Evolutionary conservation across 2,329 filamentous ascomycete species (phyloP).

Genomic region (Fusarium goolgardi): DNA sequence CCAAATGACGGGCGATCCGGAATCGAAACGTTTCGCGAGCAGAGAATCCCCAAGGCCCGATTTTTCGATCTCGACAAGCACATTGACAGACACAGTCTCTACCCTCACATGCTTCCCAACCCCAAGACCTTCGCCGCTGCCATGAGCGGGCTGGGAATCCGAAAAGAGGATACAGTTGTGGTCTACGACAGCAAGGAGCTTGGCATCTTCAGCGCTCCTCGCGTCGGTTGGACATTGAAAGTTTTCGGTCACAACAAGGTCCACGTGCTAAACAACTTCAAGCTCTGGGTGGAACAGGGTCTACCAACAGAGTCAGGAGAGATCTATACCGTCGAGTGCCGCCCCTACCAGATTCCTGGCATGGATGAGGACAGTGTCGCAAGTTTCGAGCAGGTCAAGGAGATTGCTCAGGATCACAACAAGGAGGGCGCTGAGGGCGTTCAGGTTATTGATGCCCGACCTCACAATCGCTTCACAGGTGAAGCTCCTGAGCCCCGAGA

Average conservation of each 20-base stretch:
- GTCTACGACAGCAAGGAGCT: conserved; percentile 93
- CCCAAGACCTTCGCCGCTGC: conserved; percentile 84
- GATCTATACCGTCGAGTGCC: conserved; percentile 74
- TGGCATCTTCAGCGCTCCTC: conserved; percentile 92
- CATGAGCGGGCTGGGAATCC: conserved; percentile 90
- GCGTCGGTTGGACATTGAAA: conserved; percentile 92
- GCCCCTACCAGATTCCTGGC: conserved; percentile 72
- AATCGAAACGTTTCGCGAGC: conserved; percentile 80
- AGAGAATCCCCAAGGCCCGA: conserved; percentile 86
- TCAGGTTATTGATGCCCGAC: conserved; percentile 89
- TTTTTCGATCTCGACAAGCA: conserved; percentile 97
- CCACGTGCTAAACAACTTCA: conserved; percentile 95
- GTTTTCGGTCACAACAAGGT: conserved; percentile 91
- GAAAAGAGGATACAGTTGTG: conserved; percentile 87
- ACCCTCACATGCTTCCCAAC: conserved; percentile 95
- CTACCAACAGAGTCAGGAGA: conserved; percentile 84
- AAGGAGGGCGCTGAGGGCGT: conserved; percentile 86
- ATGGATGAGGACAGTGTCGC: conserved; percentile 74
- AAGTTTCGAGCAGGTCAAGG: conserved; percentile 83
- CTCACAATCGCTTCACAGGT: conserved; percentile 82
- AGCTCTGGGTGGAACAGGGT: conserved; percentile 88
- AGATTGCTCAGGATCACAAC: conserved; percentile 78
- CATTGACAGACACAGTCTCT: conserved; percentile 87
- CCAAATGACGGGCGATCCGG: conserved; percentile 90
- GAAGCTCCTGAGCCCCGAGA: conserved; percentile 86